These are phyloP conservation scores for Chrysopogon serrulatus DNA, from an alignment of 176 grass and related monocot genomes.

Conservation along the genomic window DNA sequence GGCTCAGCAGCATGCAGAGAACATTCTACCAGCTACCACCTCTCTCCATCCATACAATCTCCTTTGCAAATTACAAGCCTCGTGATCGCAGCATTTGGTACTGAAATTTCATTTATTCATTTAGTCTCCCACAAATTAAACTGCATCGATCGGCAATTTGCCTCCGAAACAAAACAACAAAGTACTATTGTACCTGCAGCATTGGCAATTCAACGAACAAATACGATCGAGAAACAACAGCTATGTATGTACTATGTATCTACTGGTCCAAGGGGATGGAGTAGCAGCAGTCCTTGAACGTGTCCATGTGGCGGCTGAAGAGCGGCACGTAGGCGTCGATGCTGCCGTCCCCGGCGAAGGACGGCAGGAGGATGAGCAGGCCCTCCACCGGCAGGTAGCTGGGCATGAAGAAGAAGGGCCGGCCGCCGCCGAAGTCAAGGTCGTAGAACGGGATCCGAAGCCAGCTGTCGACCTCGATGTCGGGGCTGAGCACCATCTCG, in stretches of 20 bases:
- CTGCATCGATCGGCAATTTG: not conserved
- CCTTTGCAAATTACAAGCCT: too few species aligned
- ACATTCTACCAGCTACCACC: too few species aligned
- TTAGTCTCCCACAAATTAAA: not conserved
- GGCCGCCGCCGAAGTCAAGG: slow-evolving; percentile 24
- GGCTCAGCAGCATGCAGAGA: too few species aligned
- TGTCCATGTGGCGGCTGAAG: not conserved
- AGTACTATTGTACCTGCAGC: too few species aligned
- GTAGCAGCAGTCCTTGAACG: slow-evolving; percentile 19
- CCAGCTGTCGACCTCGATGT: too few species aligned
- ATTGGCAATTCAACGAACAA: not conserved
- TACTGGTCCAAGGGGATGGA: too few species aligned
- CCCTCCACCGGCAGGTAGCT: slow-evolving; percentile 26
- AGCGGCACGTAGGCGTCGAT: slow-evolving; percentile 23
- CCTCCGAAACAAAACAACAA: not conserved
- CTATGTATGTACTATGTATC: too few species aligned
- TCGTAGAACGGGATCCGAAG: slow-evolving; percentile 23
- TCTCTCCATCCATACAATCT: too few species aligned
- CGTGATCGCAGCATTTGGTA: too few species aligned
- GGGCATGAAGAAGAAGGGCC: slow-evolving; percentile 33
- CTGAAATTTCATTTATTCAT: not conserved
- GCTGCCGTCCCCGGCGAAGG: slow-evolving; percentile 32
- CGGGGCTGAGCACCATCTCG: too few species aligned
- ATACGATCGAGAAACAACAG: not conserved
- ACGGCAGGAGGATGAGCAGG: slow-evolving; percentile 11